Evolutionary conservation across 208 protist species (phyloP).

Genomic region (Trypanosoma scelopori): DNA sequence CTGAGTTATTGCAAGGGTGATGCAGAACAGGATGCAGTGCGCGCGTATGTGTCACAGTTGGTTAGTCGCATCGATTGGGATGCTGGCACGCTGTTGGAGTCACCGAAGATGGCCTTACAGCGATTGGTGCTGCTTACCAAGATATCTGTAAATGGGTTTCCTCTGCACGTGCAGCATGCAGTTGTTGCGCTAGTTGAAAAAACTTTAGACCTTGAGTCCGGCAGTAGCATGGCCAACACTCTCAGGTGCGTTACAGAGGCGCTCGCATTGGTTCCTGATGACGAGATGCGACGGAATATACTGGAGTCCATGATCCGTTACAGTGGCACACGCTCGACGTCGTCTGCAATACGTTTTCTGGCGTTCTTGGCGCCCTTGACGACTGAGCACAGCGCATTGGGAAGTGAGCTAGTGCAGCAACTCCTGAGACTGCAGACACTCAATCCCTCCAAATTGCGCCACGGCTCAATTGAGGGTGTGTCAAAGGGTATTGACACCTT

Average conservation of each 20-base stretch:
- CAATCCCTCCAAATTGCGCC: slow-evolving; percentile 28
- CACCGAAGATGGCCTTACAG: slow-evolving; percentile 10
- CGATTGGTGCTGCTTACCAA: slow-evolving; percentile 16
- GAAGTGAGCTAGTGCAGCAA: slow-evolving; percentile 27
- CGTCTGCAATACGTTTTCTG: slow-evolving; percentile 41
- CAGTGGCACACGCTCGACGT: slow-evolving; percentile 24
- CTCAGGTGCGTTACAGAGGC: slow-evolving; percentile 23
- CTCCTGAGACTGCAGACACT: slow-evolving; percentile 47
- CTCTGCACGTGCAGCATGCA: slow-evolving; percentile 1
- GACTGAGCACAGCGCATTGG: slow-evolving; percentile 23
- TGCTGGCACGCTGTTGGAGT: not conserved
- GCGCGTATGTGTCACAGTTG: slow-evolving; percentile 10
- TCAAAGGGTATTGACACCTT: slow-evolving; percentile 8
- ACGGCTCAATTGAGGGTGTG: slow-evolving; percentile 18
- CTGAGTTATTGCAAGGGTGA: not conserved
- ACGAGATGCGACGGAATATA: slow-evolving; percentile 23
- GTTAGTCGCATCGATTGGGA: slow-evolving; percentile 15
- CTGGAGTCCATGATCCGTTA: slow-evolving; percentile 36
- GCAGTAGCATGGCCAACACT: slow-evolving; percentile 22
- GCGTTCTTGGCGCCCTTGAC: slow-evolving; percentile 36
- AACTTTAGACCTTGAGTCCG: slow-evolving; percentile 19
- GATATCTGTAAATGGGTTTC: slow-evolving; percentile 11
- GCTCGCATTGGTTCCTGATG: slow-evolving; percentile 14
- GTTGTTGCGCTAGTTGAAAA: slow-evolving; percentile 8
- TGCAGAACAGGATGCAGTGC: slow-evolving; percentile 5